Percentiles rank a stretch among this genome's conserved stretches.
phyloP scores from a whole-genome alignment of 257 asterid genomes.

The Asclepias syriaca region DNA sequence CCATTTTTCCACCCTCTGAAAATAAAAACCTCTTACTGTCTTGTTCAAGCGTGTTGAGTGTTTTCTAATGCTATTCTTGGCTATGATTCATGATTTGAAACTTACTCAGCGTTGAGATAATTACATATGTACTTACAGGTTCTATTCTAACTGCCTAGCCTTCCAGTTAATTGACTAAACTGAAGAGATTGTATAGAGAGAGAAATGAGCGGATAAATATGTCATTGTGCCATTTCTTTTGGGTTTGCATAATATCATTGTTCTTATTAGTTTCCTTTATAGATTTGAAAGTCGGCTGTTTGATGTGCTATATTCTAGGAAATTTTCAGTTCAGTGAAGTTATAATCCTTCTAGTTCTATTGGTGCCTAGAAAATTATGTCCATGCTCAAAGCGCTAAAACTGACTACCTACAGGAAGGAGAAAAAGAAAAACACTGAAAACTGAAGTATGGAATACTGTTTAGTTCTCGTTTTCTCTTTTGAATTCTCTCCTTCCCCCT shows the following conservation, averaged over 20 bases:
- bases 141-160: not conserved
- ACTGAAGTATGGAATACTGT: not conserved
- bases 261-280: not conserved
- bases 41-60: not conserved
- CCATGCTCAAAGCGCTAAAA: not conserved
- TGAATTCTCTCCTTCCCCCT: not conserved
- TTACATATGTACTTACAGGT: not conserved
- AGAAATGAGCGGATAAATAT: not conserved
- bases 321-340: not conserved
- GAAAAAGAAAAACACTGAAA: not conserved
- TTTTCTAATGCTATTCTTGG: not conserved
- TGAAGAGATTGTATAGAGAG: not conserved
- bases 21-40: too few species aligned
- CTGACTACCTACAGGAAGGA: not conserved
- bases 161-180: not conserved
- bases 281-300: not conserved
- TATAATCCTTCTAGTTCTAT: not conserved
- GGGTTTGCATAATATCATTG: not conserved
- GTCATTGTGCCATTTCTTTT: not conserved
- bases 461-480: not conserved
- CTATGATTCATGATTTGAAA: not conserved
- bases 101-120: not conserved
- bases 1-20: slow-evolving; percentile 10
- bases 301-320: not conserved
- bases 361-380: not conserved